Evolutionary conservation across 805 yeast genomes (phyloP).

Genomic region (Wickerhamomyces chambardii): DNA sequence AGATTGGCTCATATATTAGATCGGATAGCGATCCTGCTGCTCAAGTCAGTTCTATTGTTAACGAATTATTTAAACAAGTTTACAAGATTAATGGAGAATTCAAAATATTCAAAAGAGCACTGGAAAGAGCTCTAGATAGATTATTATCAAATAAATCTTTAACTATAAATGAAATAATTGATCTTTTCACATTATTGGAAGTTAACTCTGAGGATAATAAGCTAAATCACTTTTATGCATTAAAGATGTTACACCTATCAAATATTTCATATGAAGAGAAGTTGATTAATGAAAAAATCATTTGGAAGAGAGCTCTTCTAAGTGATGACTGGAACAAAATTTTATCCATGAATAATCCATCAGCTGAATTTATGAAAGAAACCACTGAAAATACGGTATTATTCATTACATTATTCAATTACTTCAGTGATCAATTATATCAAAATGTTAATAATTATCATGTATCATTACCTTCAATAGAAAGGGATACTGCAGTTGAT

Average conservation of each 20-base stretch:
- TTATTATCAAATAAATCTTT: constrained; percentile 31
- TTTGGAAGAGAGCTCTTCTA: constrained; percentile 55
- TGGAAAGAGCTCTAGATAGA: constrained; percentile 17
- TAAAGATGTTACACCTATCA: constrained; percentile 37
- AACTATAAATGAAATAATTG: constrained; percentile 36
- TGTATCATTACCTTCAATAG: constrained; percentile 22
- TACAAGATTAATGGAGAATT: constrained; percentile 5
- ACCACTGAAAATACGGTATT: constrained; percentile 32
- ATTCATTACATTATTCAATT: constrained; percentile 32
- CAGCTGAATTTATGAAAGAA: constrained; percentile 31
- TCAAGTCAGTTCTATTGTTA: constrained; percentile 14
- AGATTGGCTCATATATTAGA: constrained; percentile 18
- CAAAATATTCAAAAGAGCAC: constrained; percentile 14
- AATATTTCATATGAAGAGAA: constrained; percentile 20
- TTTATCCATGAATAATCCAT: constrained; percentile 23
- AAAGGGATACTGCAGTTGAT: constrained; percentile 5
- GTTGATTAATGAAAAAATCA: constrained; percentile 22
- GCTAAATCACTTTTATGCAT: constrained; percentile 32
- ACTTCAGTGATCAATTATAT: constrained; percentile 24
- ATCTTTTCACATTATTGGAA: constrained; percentile 38
- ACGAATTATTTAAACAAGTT: constrained; percentile 14
- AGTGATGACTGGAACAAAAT: constrained; percentile 43
- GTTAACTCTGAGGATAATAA: constrained; percentile 19
- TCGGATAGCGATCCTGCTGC: constrained; percentile 20
- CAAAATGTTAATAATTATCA: constrained; percentile 11